Evolutionary conservation across 257 asterid species (phyloP).

Genomic region (Hygrophila difformis): DNA sequence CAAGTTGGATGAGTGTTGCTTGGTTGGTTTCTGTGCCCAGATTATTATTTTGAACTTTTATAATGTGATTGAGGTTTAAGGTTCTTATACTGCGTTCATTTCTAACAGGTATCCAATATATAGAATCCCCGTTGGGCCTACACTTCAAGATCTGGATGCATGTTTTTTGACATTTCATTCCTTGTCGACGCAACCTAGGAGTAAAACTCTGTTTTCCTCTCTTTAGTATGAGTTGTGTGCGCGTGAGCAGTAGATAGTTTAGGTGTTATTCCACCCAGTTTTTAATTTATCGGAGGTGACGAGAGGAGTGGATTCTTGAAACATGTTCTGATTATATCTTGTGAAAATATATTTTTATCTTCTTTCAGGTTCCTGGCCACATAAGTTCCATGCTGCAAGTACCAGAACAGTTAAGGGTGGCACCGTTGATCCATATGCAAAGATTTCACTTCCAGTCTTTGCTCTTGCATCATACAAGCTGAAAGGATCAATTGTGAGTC

Average conservation of each 20-base stretch:
- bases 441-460: constrained; percentile 57
- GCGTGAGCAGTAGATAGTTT: not conserved
- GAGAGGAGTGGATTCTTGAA: not conserved
- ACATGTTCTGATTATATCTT: constrained; percentile 2
- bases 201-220: constrained; percentile 28
- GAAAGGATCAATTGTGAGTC: constrained; percentile 48
- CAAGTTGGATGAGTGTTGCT: constrained; percentile 88
- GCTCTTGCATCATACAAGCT: constrained; percentile 79
- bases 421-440: constrained; percentile 32
- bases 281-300: not conserved
- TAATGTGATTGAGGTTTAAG: constrained; percentile 10
- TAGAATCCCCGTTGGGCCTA: constrained; percentile 45
- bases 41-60: constrained; percentile 8
- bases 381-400: constrained; percentile 29
- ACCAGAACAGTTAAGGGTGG: constrained; percentile 25
- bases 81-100: constrained; percentile 11
- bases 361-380: constrained; percentile 29
- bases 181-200: constrained; percentile 41
- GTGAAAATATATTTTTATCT: constrained; percentile 5
- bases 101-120: constrained; percentile 68
- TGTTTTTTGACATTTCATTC: constrained; percentile 30
- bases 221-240: not conserved
- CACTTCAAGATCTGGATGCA: constrained; percentile 43
- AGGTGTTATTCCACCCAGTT: not conserved
- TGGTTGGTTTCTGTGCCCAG: constrained; percentile 38